These are phyloP conservation scores for Davidsoniella australis DNA, from an alignment of 2,329 filamentous ascomycete genomes.

Conservation along the genomic window DNA sequence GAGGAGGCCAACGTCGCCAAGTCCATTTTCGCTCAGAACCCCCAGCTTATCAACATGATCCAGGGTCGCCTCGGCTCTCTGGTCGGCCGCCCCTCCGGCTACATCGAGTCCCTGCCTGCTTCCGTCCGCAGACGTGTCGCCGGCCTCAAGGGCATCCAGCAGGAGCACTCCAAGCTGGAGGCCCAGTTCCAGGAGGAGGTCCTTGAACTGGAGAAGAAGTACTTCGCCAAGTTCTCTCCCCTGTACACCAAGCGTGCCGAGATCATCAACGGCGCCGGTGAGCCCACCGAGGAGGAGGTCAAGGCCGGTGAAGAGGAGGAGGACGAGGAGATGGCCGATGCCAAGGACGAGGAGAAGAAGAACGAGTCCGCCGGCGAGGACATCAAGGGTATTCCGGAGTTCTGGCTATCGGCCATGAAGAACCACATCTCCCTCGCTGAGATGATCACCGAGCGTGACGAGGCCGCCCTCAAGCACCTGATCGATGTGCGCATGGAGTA, in stretches of 20 bases:
- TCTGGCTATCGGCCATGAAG: constrained; percentile 99
- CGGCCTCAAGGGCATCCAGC: constrained; percentile 93
- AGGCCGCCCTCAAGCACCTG: constrained; percentile 78
- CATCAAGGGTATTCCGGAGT: constrained; percentile 80
- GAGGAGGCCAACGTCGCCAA: constrained; percentile 57
- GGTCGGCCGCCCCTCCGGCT: constrained; percentile 88
- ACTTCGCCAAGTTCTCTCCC: constrained; percentile 95
- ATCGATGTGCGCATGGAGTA: constrained; percentile 98
- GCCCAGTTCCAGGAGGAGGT: constrained; percentile 98
- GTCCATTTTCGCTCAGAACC: constrained; percentile 89
- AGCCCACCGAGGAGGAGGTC: constrained; percentile 78
- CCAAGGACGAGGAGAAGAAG: constrained; percentile 39
- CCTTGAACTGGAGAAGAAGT: constrained; percentile 96
- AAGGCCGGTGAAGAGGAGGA: constrained; percentile 69
- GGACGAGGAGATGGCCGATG: constrained; percentile 43
- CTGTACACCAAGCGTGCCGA: constrained; percentile 87
- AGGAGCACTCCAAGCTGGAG: constrained; percentile 96
- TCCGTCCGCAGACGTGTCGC: constrained; percentile 84
- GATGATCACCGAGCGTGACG: constrained; percentile 96
- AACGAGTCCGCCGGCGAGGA: constrained; percentile 30
- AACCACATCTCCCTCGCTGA: constrained; percentile 94
- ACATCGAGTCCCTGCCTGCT: constrained; percentile 86
- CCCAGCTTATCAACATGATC: constrained; percentile 89
- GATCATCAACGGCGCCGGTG: constrained; percentile 73
- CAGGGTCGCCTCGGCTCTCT: constrained; percentile 88